phyloP scores from a whole-genome alignment of 495 filamentous ascomycete genomes.

The Apiosordaria backusii region DNA sequence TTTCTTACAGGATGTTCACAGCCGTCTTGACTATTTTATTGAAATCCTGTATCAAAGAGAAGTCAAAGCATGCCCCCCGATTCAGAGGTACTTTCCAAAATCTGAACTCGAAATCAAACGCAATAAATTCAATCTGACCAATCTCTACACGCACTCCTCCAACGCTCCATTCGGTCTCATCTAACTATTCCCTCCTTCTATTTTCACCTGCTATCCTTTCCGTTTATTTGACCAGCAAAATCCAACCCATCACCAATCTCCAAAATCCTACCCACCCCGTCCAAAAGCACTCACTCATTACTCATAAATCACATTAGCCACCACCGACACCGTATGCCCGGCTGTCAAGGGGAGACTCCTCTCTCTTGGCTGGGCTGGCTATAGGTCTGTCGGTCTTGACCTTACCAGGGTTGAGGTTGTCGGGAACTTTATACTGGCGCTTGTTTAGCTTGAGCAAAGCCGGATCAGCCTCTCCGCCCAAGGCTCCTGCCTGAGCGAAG shows the following conservation, averaged over 20 bases:
- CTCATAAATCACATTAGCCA: not conserved
- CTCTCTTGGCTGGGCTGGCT: not conserved
- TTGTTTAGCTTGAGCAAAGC: not conserved
- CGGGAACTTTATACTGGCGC: no score
- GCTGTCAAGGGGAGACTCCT: no score
- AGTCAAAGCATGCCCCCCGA: no score
- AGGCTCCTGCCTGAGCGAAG: not conserved
- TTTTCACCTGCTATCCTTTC: no score
- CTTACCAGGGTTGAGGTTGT: no score
- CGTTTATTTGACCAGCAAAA: no score
- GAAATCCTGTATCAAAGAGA: not conserved
- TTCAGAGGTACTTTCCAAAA: no score
- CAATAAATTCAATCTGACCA: not conserved
- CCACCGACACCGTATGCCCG: no score
- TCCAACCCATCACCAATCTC: no score
- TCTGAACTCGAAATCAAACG: not conserved
- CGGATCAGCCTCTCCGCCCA: not conserved
- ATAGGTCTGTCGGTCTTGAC: no score
- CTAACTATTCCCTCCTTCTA: not conserved
- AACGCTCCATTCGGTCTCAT: not conserved
- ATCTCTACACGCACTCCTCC: not conserved
- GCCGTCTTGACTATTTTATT: not conserved
- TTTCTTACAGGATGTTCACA: not conserved
- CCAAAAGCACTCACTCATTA: not conserved
- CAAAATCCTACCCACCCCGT: not conserved